phyloP scores from a whole-genome alignment of 2,329 filamentous ascomycete genomes.

The Aspergillus texensis region DNA sequence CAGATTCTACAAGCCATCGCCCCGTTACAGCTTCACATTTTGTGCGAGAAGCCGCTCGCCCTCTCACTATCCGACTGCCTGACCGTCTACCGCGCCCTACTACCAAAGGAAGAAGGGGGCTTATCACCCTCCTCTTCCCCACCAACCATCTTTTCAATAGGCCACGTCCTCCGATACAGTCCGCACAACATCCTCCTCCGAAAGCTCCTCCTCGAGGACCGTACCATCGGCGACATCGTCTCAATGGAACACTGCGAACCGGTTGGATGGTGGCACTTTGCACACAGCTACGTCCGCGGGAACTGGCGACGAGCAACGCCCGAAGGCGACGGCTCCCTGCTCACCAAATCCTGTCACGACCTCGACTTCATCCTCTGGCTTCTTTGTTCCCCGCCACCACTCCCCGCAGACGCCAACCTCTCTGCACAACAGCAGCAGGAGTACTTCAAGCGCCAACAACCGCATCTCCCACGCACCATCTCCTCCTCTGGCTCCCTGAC shows the following conservation, averaged over 20 bases:
- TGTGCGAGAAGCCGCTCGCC: conserved; percentile 94
- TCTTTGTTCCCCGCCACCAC: conserved; percentile 69
- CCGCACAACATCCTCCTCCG: conserved; percentile 88
- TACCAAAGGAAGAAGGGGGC: not conserved
- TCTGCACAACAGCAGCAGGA: not conserved
- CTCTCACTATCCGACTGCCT: conserved; percentile 78
- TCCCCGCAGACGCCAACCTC: conserved; percentile 17
- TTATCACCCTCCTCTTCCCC: not conserved
- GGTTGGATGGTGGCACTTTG: conserved; percentile 94
- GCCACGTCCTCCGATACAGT: conserved; percentile 90
- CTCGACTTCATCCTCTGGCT: conserved; percentile 93
- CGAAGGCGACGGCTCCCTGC: conserved; percentile 72
- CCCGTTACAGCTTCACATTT: conserved; percentile 72
- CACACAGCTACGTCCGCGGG: conserved; percentile 84
- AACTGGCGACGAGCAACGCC: conserved; percentile 85
- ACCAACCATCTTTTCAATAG: conserved; percentile 74
- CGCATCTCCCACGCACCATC: conserved; percentile 76
- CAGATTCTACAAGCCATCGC: conserved; percentile 77
- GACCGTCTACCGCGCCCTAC: conserved; percentile 58
- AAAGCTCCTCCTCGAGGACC: conserved; percentile 73
- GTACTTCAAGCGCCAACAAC: conserved; percentile 39
- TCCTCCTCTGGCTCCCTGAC: conserved; percentile 75
- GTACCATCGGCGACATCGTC: conserved; percentile 78
- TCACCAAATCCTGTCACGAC: conserved; percentile 96
- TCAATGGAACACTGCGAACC: conserved; percentile 92